Percentiles rank a stretch among this genome's conserved stretches.
phyloP scores from a whole-genome alignment of 1,284 basidiomycete genomes.

The Abortiporus biennis region DNA sequence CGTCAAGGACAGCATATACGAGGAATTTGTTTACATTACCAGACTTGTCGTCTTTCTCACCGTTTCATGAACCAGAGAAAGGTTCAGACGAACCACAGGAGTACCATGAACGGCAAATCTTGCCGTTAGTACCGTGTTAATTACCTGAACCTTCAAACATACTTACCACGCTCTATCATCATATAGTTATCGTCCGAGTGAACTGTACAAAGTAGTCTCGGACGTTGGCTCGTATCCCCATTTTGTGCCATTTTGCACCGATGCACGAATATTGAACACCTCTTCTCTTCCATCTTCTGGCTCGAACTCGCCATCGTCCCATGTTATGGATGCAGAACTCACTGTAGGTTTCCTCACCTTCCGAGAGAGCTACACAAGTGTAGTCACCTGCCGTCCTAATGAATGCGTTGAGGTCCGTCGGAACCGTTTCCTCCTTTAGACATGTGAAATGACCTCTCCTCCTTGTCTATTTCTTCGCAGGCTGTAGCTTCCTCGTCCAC shows the following conservation, averaged over 20 bases:
- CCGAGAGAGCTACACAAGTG: slow-evolving; percentile 83
- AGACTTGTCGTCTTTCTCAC: slow-evolving; percentile 33
- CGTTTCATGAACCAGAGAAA: slow-evolving; percentile 24
- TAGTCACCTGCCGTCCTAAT: slow-evolving; percentile 74
- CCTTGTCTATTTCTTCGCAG: slow-evolving; percentile 24
- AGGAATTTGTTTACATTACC: slow-evolving; percentile 33
- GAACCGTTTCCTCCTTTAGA: slow-evolving; percentile 9
- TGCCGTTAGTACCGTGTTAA: slow-evolving; percentile 59
- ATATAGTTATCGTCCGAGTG: slow-evolving; percentile 58
- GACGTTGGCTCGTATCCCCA: slow-evolving; percentile 82
- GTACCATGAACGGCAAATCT: slow-evolving; percentile 61
- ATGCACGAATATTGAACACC: slow-evolving; percentile 60
- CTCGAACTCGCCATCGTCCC: slow-evolving; percentile 3
- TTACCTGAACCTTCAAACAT: slow-evolving; percentile 6
- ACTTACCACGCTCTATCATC: slow-evolving; percentile 8
- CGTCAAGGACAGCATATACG: slow-evolving; percentile 5
- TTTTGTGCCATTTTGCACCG: slow-evolving; percentile 89
- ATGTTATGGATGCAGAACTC: slow-evolving; percentile 76
- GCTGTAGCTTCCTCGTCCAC: slow-evolving; percentile 79
- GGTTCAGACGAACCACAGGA: slow-evolving; percentile 27
- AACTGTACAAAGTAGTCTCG: slow-evolving; percentile 85
- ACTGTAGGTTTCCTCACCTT: slow-evolving; percentile 87
- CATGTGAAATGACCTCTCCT: background rate
- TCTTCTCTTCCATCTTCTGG: slow-evolving; percentile 15
- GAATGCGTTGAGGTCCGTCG: slow-evolving; percentile 71